Evolutionary conservation across 2,329 filamentous ascomycete genomes (phyloP).

Genomic region (Diaporthe longicolla): DNA sequence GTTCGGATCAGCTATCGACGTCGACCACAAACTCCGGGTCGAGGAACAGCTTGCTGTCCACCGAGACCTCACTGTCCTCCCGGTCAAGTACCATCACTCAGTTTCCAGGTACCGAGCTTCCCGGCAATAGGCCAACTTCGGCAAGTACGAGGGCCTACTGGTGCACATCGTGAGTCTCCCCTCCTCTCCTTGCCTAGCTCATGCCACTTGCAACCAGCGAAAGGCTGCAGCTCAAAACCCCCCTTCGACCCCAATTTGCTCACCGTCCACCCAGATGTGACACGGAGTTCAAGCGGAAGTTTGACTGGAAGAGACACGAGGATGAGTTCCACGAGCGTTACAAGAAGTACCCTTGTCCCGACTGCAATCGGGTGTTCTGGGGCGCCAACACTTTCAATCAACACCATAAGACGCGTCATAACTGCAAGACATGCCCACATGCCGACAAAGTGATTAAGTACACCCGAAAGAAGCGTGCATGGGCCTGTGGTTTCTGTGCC

Average conservation of each 20-base stretch:
- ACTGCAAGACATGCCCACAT: constrained; percentile 75
- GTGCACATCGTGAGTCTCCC: constrained; percentile 63
- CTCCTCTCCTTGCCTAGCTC: background rate
- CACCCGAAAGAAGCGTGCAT: constrained; percentile 72
- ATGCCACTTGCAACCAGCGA: constrained; percentile 42
- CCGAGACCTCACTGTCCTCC: constrained; percentile 50
- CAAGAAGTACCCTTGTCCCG: constrained; percentile 77
- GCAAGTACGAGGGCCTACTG: constrained; percentile 64
- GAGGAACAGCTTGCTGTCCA: constrained; percentile 62
- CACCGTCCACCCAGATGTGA: constrained; percentile 64
- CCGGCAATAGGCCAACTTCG: constrained; percentile 51
- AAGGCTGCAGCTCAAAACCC: constrained; percentile 40
- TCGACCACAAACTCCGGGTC: constrained; percentile 59
- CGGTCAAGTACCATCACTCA: constrained; percentile 52
- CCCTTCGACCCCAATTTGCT: constrained; percentile 46
- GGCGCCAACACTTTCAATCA: constrained; percentile 78
- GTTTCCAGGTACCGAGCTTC: constrained; percentile 54
- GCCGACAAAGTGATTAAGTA: constrained; percentile 75
- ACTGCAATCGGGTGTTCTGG: constrained; percentile 78
- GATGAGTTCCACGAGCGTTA: constrained; percentile 79
- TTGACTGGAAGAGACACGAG: constrained; percentile 79
- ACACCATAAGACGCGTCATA: constrained; percentile 75
- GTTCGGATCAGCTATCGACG: constrained; percentile 40
- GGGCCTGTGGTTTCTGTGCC: constrained; percentile 78
- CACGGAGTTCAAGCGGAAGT: constrained; percentile 77